Conservation (phyloP, 352 stramenopile genomes). For the Pythium chondricola region DNA sequence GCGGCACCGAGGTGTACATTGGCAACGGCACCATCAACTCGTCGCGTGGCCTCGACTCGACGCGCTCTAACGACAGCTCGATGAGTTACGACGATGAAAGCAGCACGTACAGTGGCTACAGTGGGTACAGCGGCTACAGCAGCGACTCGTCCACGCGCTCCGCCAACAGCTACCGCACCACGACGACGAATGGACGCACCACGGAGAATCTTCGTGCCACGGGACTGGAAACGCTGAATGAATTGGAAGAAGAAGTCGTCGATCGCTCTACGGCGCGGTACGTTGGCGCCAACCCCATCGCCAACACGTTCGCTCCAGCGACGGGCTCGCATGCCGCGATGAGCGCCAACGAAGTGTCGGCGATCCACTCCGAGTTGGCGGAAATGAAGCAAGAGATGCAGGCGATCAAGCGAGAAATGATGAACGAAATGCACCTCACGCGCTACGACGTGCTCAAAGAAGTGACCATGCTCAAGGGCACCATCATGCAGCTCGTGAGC, state of each 20-base stretch:
- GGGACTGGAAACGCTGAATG: constrained; percentile 45
- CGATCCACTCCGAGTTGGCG: constrained; percentile 42
- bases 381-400: constrained; percentile 66
- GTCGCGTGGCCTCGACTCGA: constrained; percentile 6
- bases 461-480: constrained; percentile 69
- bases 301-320: not conserved
- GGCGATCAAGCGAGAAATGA: constrained; percentile 65
- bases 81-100: constrained; percentile 23
- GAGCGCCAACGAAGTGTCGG: not conserved
- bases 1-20: constrained; percentile 14
- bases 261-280: constrained; percentile 29
- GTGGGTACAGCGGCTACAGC: constrained; percentile 10
- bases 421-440: constrained; percentile 79
- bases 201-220: constrained; percentile 42
- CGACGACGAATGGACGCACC: constrained; percentile 17
- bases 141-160: constrained; percentile 21
- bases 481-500: constrained; percentile 54
- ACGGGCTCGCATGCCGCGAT: not conserved
- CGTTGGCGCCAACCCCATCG: constrained; percentile 21
- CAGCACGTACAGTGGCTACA: constrained; percentile 12
- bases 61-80: constrained; percentile 14
- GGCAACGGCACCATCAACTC: constrained; percentile 3
- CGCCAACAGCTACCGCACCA: constrained; percentile 48
- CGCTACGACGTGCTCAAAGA: constrained; percentile 86
- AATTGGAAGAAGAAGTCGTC: constrained; percentile 38